phyloP scores from a whole-genome alignment of 1,284 basidiomycete species.

The Rhodofomes roseus region DNA sequence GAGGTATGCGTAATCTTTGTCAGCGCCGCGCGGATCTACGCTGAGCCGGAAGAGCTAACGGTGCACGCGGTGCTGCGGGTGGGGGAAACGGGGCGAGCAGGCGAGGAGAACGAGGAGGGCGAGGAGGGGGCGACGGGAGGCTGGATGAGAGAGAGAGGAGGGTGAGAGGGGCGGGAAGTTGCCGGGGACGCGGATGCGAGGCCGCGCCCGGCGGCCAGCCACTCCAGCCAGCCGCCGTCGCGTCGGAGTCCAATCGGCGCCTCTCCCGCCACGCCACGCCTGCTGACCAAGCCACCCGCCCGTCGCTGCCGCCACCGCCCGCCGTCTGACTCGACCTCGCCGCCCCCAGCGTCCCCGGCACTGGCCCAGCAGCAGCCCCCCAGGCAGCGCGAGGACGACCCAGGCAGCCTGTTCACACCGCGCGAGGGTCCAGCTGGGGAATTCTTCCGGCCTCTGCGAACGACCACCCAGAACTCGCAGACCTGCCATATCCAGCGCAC shows the following conservation, averaged over 20 bases:
- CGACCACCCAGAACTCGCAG: background rate
- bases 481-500: background rate
- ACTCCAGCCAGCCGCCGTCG: background rate
- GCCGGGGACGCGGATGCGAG: constrained; percentile 16
- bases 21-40: constrained; percentile 12
- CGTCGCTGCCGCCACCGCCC: constrained; percentile 1
- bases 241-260: constrained; percentile 5
- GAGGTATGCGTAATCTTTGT: constrained; percentile 10
- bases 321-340: background rate
- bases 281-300: constrained; percentile 15
- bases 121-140: no score
- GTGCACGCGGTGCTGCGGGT: background rate
- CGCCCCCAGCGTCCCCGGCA: background rate
- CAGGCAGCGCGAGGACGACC: background rate
- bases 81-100: constrained; percentile 2
- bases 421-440: background rate
- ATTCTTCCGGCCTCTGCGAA: background rate
- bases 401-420: background rate
- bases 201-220: constrained; percentile 8
- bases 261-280: background rate
- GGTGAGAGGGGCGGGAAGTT: constrained; percentile 14
- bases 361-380: no score
- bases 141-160: constrained; percentile 7
- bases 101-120: constrained; percentile 1
- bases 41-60: constrained; percentile 12